These are phyloP conservation scores for Avena sativa DNA, from an alignment of 176 grass and related monocot genomes.

Conservation along the genomic window DNA sequence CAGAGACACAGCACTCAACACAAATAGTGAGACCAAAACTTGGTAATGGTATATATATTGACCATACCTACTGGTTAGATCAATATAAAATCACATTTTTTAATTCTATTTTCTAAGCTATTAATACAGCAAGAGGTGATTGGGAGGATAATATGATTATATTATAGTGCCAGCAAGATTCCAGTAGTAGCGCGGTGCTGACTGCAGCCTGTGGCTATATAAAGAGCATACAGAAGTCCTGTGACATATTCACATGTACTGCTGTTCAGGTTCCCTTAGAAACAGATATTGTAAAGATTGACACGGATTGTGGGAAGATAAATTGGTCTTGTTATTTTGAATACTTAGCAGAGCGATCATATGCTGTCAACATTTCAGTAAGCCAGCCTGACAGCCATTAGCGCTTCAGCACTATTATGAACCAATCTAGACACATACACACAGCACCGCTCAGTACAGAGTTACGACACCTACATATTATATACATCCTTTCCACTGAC, in stretches of 20 bases:
- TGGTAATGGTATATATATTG: slow-evolving; percentile 18
- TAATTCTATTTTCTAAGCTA: background rate
- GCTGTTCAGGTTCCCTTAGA: background rate
- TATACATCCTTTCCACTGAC: background rate
- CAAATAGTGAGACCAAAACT: slow-evolving; percentile 2
- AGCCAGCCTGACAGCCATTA: slow-evolving; percentile 19
- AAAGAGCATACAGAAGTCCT: background rate
- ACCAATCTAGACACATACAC: background rate
- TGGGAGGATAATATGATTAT: background rate
- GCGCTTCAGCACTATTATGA: background rate
- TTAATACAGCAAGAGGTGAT: background rate
- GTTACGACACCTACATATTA: background rate
- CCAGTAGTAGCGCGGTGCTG: slow-evolving; percentile 11
- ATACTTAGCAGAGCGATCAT: slow-evolving; percentile 20
- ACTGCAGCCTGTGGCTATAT: background rate
- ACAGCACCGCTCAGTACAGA: background rate
- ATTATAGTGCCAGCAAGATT: slow-evolving; percentile 11
- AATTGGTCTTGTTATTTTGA: slow-evolving; percentile 1
- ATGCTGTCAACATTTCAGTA: background rate
- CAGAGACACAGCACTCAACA: background rate
- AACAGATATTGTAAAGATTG: background rate
- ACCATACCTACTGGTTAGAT: background rate
- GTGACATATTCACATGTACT: slow-evolving; percentile 11
- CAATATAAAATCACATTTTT: background rate
- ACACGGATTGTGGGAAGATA: background rate